Percentiles rank a stretch among this genome's conserved stretches.
These are phyloP conservation scores for Scedosporium aurantiacum DNA, from an alignment of 2,329 filamentous ascomycete species.

Conservation along the genomic window DNA sequence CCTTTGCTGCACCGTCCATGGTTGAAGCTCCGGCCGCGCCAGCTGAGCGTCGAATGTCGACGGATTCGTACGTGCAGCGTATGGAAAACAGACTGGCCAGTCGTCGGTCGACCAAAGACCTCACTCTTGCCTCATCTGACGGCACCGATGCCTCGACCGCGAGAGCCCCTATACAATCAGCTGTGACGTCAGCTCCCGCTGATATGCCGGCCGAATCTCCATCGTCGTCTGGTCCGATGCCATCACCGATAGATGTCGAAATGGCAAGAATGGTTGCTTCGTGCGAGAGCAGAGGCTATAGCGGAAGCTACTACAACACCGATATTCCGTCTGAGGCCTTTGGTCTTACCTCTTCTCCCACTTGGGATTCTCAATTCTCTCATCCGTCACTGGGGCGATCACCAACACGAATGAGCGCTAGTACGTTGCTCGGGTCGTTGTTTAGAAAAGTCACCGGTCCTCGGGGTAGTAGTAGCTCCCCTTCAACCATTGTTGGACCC, in stretches of 20 bases:
- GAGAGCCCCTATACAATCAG: not conserved
- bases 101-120: conserved; percentile 3
- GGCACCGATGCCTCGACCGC: not conserved
- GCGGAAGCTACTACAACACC: conserved; percentile 9
- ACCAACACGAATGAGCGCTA: conserved; percentile 4
- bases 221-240: not conserved
- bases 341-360: conserved; percentile 3
- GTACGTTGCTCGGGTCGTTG: conserved; percentile 1
- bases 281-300: conserved; percentile 4
- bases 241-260: conserved; percentile 2
- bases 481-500: not conserved
- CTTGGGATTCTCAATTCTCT: not conserved
- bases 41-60: conserved; percentile 3
- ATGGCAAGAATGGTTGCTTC: conserved; percentile 3
- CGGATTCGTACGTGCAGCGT: not conserved
- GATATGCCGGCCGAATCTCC: not conserved
- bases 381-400: conserved; percentile 3
- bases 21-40: conserved; percentile 1
- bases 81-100: not conserved
- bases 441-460: conserved; percentile 3
- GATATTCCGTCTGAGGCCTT: conserved; percentile 10
- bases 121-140: conserved; percentile 2
- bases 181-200: not conserved
- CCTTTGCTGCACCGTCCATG: not conserved
- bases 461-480: conserved; percentile 3